Evolutionary conservation across 805 yeast genomes (phyloP).

Genomic region (Candida boidinii): DNA sequence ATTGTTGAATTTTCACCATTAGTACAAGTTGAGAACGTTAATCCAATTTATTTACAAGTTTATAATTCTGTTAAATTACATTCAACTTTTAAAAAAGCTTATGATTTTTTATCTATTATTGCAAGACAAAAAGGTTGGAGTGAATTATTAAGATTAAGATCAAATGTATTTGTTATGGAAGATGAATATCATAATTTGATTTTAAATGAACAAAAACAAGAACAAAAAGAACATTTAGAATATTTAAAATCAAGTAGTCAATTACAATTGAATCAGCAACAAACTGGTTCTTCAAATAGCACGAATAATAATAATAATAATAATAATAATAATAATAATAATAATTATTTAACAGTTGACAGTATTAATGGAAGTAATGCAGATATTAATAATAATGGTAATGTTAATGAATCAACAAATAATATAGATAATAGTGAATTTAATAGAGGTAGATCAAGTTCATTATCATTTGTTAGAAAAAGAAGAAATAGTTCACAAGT

Average conservation of each 20-base stretch:
- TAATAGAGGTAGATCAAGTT: conserved; percentile 10
- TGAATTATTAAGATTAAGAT: conserved; percentile 52
- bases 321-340: no score
- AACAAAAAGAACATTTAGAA: conserved; percentile 5
- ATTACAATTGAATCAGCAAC: conserved; percentile 1
- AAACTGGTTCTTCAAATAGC: neutral
- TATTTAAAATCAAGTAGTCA: conserved; percentile 2
- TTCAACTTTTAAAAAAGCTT: conserved; percentile 51
- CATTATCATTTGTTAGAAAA: conserved; percentile 10
- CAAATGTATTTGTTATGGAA: conserved; percentile 75
- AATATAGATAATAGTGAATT: neutral
- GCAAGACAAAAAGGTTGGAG: conserved; percentile 79
- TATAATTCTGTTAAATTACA: conserved; percentile 40
- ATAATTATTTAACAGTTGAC: neutral
- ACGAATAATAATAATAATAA: no score
- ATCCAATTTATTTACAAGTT: conserved; percentile 39
- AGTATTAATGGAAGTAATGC: conserved; percentile 1
- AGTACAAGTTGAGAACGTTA: conserved; percentile 31
- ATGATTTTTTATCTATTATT: conserved; percentile 62
- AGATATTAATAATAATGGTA: conserved; percentile 1
- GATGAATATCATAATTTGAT: conserved; percentile 55
- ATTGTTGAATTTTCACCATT: conserved; percentile 24
- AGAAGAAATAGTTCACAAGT: conserved; percentile 8
- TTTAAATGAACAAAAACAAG: conserved; percentile 9
- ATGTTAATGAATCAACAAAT: neutral